Percentiles rank a stretch among this genome's conserved stretches.
Evolutionary conservation across 495 filamentous ascomycete species (phyloP).

Genomic region (Chaetomium fimeti): DNA sequence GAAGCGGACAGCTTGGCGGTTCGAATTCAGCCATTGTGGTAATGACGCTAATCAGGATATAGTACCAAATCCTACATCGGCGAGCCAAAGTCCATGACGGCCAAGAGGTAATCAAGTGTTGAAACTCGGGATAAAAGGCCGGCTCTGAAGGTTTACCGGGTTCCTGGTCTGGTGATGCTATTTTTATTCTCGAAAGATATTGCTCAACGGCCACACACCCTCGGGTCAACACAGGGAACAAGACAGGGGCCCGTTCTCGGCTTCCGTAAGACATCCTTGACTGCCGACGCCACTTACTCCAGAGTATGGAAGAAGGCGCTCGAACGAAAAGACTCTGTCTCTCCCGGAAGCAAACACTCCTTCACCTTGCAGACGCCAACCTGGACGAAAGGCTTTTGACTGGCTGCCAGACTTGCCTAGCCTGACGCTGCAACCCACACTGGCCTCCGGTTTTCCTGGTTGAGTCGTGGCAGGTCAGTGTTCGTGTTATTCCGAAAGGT

Average conservation of each 20-base stretch:
- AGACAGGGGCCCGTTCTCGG: background rate
- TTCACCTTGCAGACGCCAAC: constrained; percentile 5
- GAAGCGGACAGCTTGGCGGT: background rate
- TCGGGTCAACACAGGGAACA: background rate
- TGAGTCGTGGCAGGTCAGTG: background rate
- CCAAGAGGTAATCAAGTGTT: background rate
- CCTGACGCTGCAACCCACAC: constrained; percentile 6
- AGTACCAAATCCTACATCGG: background rate
- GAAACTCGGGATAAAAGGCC: constrained; percentile 1
- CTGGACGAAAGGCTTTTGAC: background rate
- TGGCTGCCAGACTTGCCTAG: background rate
- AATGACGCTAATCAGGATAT: background rate
- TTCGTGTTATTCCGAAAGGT: background rate
- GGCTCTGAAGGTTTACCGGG: background rate
- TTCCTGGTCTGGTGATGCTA: constrained; percentile 9
- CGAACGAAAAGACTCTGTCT: background rate
- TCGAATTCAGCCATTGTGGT: constrained; percentile 5
- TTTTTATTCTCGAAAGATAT: constrained; percentile 9
- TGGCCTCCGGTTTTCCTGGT: background rate
- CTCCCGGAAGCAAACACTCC: constrained; percentile 13
- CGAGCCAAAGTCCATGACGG: background rate
- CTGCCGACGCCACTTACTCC: background rate
- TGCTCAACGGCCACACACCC: background rate
- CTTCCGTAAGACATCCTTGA: background rate
- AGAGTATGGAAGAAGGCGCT: background rate